Evolutionary conservation across 805 yeast species (phyloP).

Genomic region (Sungouiozyma ichnusensis): DNA sequence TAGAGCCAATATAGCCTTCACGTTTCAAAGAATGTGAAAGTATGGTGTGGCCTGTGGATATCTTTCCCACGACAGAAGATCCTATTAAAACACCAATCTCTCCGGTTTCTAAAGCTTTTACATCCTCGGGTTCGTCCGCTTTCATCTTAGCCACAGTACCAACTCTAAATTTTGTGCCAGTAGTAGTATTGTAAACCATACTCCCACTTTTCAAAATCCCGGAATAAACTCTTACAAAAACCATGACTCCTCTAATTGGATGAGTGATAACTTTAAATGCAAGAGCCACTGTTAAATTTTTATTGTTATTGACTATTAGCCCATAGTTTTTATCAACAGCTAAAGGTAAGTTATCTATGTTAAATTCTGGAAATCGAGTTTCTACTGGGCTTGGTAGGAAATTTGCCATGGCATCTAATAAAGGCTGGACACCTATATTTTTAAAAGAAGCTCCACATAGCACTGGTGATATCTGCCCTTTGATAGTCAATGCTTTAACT

Average conservation of each 20-base stretch:
- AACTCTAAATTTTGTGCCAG: conserved; percentile 54
- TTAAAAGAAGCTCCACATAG: conserved; percentile 87
- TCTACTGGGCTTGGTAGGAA: conserved; percentile 80
- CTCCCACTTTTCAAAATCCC: conserved; percentile 61
- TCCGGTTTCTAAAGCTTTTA: conserved; percentile 53
- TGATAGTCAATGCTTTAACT: conserved; percentile 52
- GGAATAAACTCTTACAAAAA: conserved; percentile 79
- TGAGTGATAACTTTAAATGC: conserved; percentile 91
- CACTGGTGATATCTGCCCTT: conserved; percentile 57
- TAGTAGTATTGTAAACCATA: conserved; percentile 56
- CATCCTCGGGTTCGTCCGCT: conserved; percentile 76
- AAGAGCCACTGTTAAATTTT: conserved; percentile 60
- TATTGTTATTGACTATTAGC: conserved; percentile 42
- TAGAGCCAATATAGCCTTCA: conserved; percentile 38
- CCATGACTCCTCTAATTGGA: conserved; percentile 70
- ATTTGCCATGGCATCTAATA: conserved; percentile 69
- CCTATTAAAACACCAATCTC: conserved; percentile 68
- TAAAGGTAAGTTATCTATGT: conserved; percentile 20
- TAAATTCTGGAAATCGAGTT: conserved; percentile 44
- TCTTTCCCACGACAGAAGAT: conserved; percentile 38
- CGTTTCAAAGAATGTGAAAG: conserved; percentile 48
- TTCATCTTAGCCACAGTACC: conserved; percentile 72
- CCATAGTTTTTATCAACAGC: conserved; percentile 36
- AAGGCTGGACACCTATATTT: conserved; percentile 91
- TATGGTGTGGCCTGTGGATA: conserved; percentile 86